A percentile compares a stretch with the other conserved stretches of the same genome.
Evolutionary conservation across 441 rosid genomes (phyloP).

Genomic region (Gossypium trilobum): DNA sequence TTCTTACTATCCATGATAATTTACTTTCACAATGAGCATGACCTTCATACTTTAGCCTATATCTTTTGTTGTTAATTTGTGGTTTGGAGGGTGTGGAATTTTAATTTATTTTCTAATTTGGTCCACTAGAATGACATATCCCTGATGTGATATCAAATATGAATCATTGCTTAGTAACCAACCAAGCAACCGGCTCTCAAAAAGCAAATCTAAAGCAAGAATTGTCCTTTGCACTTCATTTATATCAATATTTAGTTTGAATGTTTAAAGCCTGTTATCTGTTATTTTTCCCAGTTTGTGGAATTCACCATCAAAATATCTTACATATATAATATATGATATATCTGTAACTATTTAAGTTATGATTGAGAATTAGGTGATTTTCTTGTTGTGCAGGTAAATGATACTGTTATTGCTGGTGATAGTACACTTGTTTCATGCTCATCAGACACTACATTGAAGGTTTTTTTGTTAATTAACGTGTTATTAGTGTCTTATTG

Average conservation of each 20-base stretch:
- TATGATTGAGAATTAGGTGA: background rate
- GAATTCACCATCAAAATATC: background rate
- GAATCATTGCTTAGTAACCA: background rate
- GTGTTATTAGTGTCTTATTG: constrained; percentile 9
- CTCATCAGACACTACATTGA: constrained; percentile 89
- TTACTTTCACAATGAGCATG: constrained; percentile 12
- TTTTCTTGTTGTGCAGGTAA: constrained; percentile 50
- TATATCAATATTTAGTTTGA: constrained; percentile 9
- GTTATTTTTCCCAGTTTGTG: background rate
- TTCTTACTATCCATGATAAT: constrained; percentile 7
- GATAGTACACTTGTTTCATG: constrained; percentile 89
- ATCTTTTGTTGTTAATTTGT: background rate
- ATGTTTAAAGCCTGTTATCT: background rate
- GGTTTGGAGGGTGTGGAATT: background rate
- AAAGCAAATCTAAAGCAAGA: constrained; percentile 7
- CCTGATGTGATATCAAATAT: background rate
- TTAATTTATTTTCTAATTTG: constrained; percentile 2
- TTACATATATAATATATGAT: background rate
- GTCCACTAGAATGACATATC: background rate
- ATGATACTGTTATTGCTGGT: constrained; percentile 76
- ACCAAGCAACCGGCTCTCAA: background rate
- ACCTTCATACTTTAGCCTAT: background rate
- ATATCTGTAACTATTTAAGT: background rate
- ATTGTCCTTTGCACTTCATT: background rate
- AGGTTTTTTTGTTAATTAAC: constrained; percentile 38